Evolutionary conservation across 2,329 filamentous ascomycete species (phyloP).

Genomic region (Karstenula rhodostoma): DNA sequence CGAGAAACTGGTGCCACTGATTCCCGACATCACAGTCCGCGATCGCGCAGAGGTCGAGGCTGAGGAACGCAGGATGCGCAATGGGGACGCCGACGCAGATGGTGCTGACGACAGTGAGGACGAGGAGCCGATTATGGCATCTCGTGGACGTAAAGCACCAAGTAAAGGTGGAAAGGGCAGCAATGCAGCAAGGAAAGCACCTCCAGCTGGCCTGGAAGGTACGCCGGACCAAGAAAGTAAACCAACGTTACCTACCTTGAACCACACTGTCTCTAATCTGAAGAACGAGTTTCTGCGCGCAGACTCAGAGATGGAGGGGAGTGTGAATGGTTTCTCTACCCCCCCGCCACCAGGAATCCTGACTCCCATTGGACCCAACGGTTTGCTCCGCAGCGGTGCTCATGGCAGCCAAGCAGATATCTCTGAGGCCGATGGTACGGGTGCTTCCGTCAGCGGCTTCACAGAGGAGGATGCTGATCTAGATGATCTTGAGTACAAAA

Average conservation of each 20-base stretch:
- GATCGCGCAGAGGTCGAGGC: constrained; percentile 91
- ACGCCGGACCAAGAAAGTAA: constrained; percentile 81
- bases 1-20: constrained; percentile 92
- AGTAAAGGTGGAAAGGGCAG: constrained; percentile 76
- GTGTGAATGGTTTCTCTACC: constrained; percentile 83
- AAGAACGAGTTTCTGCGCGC: constrained; percentile 63
- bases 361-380: constrained; percentile 78
- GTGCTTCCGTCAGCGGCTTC: constrained; percentile 72
- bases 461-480: constrained; percentile 81
- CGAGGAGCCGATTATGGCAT: constrained; percentile 94
- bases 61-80: constrained; percentile 77
- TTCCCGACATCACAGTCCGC: constrained; percentile 89
- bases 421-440: constrained; percentile 82
- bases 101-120: constrained; percentile 92
- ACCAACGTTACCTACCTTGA: constrained; percentile 68
- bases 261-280: constrained; percentile 57
- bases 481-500: constrained; percentile 90
- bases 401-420: constrained; percentile 77
- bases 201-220: constrained; percentile 76
- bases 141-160: constrained; percentile 86
- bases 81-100: constrained; percentile 80
- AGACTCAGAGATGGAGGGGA: constrained; percentile 85
- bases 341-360: constrained; percentile 80
- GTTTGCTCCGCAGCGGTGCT: constrained; percentile 65
- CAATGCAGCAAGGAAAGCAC: constrained; percentile 73